Conservation (phyloP, 2,329 filamentous ascomycete species). For the Colletotrichum sidae region DNA sequence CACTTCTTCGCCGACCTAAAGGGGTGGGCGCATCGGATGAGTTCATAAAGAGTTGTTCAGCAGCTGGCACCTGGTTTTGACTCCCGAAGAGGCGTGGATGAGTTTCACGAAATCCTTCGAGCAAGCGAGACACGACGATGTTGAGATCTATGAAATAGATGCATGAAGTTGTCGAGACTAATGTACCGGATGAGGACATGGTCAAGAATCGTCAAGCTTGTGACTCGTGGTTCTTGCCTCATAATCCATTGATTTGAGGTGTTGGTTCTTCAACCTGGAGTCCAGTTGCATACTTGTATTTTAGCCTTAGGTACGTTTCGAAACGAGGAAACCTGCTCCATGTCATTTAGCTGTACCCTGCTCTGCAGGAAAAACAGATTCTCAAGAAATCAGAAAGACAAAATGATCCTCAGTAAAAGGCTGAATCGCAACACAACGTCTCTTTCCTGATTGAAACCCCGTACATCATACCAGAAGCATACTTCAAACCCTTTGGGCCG, state of each 20-base stretch:
- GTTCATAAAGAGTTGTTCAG: slow-evolving; percentile 34
- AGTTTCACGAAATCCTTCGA: too few relatives aligned
- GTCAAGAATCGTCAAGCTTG: too few relatives aligned
- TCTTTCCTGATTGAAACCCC: slow-evolving; percentile 41
- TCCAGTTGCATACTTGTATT: slow-evolving; percentile 23
- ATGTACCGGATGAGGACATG: too few relatives aligned
- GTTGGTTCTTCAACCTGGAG: slow-evolving; percentile 38
- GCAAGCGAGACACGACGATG: too few relatives aligned
- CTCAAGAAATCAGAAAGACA: slow-evolving; percentile 38
- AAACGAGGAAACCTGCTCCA: slow-evolving; percentile 37
- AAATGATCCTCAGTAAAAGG: background rate
- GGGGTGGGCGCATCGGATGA: slow-evolving; percentile 41
- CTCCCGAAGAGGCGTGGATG: too few relatives aligned
- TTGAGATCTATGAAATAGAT: too few relatives aligned
- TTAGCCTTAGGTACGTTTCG: slow-evolving; percentile 34
- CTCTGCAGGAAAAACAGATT: slow-evolving; percentile 38
- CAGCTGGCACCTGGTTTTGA: background rate
- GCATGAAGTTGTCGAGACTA: too few relatives aligned
- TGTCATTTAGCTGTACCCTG: slow-evolving; percentile 40
- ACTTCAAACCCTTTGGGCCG: slow-evolving; percentile 41
- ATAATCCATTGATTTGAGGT: slow-evolving; percentile 41
- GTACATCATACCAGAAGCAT: slow-evolving; percentile 37
- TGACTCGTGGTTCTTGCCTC: slow-evolving; percentile 35
- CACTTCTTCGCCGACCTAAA: slow-evolving; percentile 31
- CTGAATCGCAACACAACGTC: slow-evolving; percentile 34